A percentile compares a stretch with the other conserved stretches of the same genome.
These are phyloP conservation scores for Lodderomyces jiufengensis DNA, from an alignment of 1,139 yeast genomes.

Conservation along the genomic window DNA sequence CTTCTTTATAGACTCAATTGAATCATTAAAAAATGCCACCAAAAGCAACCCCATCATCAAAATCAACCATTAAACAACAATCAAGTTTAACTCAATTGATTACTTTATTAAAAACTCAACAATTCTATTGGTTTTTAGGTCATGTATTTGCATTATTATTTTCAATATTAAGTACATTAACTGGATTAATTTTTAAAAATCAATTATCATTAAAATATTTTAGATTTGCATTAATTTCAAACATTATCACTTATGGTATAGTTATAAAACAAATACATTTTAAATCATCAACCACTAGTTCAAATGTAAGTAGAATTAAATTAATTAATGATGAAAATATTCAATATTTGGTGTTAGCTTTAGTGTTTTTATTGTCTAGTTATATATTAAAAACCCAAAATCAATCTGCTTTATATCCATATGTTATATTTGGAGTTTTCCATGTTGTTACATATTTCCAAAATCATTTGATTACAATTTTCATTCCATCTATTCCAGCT, in stretches of 20 bases:
- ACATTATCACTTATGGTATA: constrained; percentile 44
- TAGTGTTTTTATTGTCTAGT: constrained; percentile 31
- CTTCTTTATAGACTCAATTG: too few species aligned
- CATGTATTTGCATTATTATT: constrained; percentile 39
- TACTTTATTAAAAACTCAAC: constrained; percentile 34
- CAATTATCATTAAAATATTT: constrained; percentile 31
- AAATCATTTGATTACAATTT: constrained; percentile 21
- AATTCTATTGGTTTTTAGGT: constrained; percentile 54
- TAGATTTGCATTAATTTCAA: constrained; percentile 36
- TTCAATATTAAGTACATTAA: constrained; percentile 28
- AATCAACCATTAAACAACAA: constrained; percentile 8
- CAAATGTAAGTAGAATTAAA: constrained; percentile 11
- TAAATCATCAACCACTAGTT: constrained; percentile 18
- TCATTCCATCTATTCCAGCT: constrained; percentile 17
- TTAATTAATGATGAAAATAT: constrained; percentile 45
- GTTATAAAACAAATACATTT: constrained; percentile 47
- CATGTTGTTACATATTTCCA: constrained; percentile 53
- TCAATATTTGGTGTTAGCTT: constrained; percentile 46
- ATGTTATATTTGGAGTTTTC: constrained; percentile 54
- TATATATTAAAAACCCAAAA: constrained; percentile 26
- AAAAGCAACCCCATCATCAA: constrained; percentile 2
- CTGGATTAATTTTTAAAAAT: constrained; percentile 27
- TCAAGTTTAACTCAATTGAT: constrained; percentile 9
- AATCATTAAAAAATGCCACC: constrained; percentile 4
- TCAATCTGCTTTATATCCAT: constrained; percentile 47